Base-by-base conservation (phyloP, 768 basidiomycete species). In the Psilocybe azurescens region DNA sequence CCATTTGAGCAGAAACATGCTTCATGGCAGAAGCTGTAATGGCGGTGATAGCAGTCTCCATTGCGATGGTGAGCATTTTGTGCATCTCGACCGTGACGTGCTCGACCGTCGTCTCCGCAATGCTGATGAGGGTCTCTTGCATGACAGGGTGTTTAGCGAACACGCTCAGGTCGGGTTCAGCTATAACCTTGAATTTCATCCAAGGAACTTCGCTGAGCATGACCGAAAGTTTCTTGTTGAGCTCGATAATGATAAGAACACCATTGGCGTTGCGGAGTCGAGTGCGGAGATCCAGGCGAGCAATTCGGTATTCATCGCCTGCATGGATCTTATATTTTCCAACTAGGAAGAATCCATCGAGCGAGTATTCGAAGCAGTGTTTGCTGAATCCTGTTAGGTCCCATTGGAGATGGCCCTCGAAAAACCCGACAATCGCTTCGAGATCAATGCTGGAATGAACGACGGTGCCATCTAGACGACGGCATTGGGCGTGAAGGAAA, bases 131-230 rank as follows among this genome's bases (percentile, higher is more conserved):
- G 1, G 67, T 67, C 64, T 67, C 63, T 32, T 67, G 61, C 56
- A 67, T 64, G 38, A 67, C 66, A 2, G 66, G 66, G 58, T 69
- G 65, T 32, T 54, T 58, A 39, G 64, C 63, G 52, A 71, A 69
- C 44, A 67, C 46, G 51, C 63, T 62, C 47, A 69, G 62, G 33
- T 71, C 67, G 20, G 70, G 70, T 58, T 71, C 67, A 3, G 70
- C 70, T 58, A 72, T 66, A 47, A 72, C 66, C 54, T 69, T 69
- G 66, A 72, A 72, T 29, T 68, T 69, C 70, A 72, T 70, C 70
- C 70, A 72, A 4, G 70, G 70, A 11, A 72, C 69, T 47, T 70
- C 68, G 62, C 70, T 68, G 48, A 68, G 67, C 67, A 68, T 65
- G 59, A 60, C 58, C 29, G 67, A 68, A 18, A 68, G 62, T 52